These are phyloP conservation scores for Rhizoclosmatium globosum DNA, from an alignment of 192 early-diverging fungal genomes.

Conservation along the genomic window DNA sequence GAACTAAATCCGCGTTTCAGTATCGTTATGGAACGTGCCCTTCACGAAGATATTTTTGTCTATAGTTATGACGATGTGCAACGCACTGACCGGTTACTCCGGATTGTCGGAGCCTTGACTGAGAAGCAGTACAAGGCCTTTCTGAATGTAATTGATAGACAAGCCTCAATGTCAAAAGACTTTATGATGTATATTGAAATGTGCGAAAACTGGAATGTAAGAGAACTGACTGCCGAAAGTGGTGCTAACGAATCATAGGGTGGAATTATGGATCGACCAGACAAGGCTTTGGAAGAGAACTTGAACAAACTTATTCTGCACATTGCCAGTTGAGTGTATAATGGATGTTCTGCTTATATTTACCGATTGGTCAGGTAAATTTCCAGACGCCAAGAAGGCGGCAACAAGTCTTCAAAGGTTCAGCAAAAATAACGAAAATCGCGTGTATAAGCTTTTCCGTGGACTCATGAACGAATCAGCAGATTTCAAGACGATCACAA, in stretches of 20 bases:
- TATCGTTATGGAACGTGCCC: slow-evolving; percentile 64
- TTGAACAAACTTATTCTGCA: slow-evolving; percentile 62
- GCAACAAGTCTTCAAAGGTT: slow-evolving; percentile 74
- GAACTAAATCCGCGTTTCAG: slow-evolving; percentile 5
- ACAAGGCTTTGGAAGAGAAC: slow-evolving; percentile 54
- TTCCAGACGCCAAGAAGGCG: slow-evolving; percentile 75
- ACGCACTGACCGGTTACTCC: slow-evolving; percentile 74
- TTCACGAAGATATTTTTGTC: slow-evolving; percentile 72
- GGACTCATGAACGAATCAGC: slow-evolving; percentile 74
- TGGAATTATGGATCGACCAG: slow-evolving; percentile 49
- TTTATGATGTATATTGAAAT: slow-evolving; percentile 67
- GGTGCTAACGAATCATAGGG: slow-evolving; percentile 19
- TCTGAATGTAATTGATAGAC: slow-evolving; percentile 75
- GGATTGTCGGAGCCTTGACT: slow-evolving; percentile 70
- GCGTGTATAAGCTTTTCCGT: slow-evolving; percentile 73
- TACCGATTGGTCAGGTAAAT: slow-evolving; percentile 27
- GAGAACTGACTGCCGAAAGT: not conserved
- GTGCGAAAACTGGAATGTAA: slow-evolving; percentile 70
- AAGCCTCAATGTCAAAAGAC: slow-evolving; percentile 64
- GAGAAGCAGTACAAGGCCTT: slow-evolving; percentile 79
- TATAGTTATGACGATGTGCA: slow-evolving; percentile 58
- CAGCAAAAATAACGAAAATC: slow-evolving; percentile 69
- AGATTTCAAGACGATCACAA: slow-evolving; percentile 76
- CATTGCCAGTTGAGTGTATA: slow-evolving; percentile 53
- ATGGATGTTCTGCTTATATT: slow-evolving; percentile 8